These are phyloP conservation scores for Asterella californica DNA, from an alignment of 225 moss, liverwort and hornwort genomes.

Conservation along the genomic window DNA sequence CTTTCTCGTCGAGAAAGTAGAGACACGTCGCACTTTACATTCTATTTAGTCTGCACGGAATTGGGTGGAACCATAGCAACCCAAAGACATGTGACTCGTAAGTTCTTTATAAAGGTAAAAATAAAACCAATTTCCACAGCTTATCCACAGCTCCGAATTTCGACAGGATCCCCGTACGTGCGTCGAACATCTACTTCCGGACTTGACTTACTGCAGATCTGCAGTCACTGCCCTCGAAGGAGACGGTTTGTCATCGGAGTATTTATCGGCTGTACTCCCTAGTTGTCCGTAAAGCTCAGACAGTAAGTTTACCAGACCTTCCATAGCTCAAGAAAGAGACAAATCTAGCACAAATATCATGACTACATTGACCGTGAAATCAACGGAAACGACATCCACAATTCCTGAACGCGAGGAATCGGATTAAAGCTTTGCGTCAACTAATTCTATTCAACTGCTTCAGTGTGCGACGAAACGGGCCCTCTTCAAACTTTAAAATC, in stretches of 20 bases:
- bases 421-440: background rate
- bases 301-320: background rate
- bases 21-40: background rate
- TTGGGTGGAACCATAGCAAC: background rate
- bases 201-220: too few relatives aligned
- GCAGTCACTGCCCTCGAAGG: too few relatives aligned
- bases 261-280: too few relatives aligned
- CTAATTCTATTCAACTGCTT: background rate
- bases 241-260: too few relatives aligned
- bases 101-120: too few relatives aligned
- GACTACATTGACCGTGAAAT: too few relatives aligned
- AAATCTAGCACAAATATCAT: background rate
- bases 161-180: background rate
- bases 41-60: background rate
- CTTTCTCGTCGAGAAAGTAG: background rate
- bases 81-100: background rate
- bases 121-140: background rate
- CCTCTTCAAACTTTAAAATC: background rate
- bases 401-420: background rate
- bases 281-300: background rate
- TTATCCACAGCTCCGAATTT: background rate
- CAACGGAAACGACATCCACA: background rate
- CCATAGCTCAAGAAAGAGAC: background rate
- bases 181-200: too few relatives aligned
- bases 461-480: background rate